Evolutionary conservation across 1,284 basidiomycete species (phyloP), one percentile per base, ranked within the genome.

Genomic region (Kwoniella shivajii): DNA sequence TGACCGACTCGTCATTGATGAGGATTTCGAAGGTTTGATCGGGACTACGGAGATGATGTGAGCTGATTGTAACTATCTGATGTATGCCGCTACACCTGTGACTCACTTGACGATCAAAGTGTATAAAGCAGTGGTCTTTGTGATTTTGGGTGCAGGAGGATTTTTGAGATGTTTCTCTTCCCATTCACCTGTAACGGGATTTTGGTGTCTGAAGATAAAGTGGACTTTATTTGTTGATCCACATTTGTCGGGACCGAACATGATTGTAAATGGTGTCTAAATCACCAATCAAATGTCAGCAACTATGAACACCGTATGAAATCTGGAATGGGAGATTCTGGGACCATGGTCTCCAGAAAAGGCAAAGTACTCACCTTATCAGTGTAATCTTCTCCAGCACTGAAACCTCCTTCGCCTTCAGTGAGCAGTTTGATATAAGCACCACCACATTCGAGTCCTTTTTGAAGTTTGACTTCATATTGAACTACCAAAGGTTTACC

Each of bases 381-480:
- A 50, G 89, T 90, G 80, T 96, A 96, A 75, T 95, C 93, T 80
- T 92, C 90, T 59, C 90, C 90, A 56, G 88, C 88, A 79, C 92
- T 88, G 83, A 94, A 90, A 61, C 92, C 76, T 18, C 68, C 67
- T 27, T 75, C 71, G 43, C 68, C 66, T 62, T 82, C 82, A 39
- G 79, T 80, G 50, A 99, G 86, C 56, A 99, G 87, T 82, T 99
- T 99, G 81, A 99, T 81, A 81, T 99, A 99, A 38, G 96, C 96
- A 81, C 96, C 96, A 80, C 96, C 96, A 71, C 96, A 99, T 80
- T 95, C 94, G 58, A 97, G 91, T 57, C 95, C 95, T 80, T 98
- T 95, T 82, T 99, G 95, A 78, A 97, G 92, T 83, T 99, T 97
- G 81, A 95, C 93, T 79, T 99, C 96, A 77, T 99, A 99, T 78